Base-by-base conservation (phyloP, 2,329 filamentous ascomycete species). In the Botrytis pseudocinerea region DNA sequence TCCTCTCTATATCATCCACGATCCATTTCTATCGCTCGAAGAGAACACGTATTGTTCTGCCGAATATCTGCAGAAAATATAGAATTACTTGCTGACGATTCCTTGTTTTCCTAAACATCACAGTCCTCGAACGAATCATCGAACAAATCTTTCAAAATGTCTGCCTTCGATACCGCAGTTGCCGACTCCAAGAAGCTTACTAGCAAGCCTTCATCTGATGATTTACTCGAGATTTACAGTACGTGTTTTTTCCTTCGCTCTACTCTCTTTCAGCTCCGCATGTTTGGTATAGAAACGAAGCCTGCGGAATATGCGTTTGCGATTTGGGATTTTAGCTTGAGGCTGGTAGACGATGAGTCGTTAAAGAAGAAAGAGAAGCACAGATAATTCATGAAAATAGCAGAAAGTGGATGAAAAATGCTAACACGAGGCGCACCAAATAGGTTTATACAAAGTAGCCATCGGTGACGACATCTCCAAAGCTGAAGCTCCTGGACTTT, bases 101-200 rank as follows among this genome's bases (percentile, higher is more conserved):
- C 7, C 61, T 64, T 64, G 18, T 64, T 54, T 28, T 51, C 32
- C 63, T 20, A 54, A 25, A 20, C 16, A 32, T 35, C 18, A n/a
- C 51, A 73, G 40, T 22, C 40, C 28, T 32, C 42, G 42, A 35
- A 57, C 2, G 12, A 44, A 46, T 16, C 18, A 22, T 18, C 3
- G 42, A 16, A 60, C 10, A 4, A 70, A 18, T 2, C 22, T 28
- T 22, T 14, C 64, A 73, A 44, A 25, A 73, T 73, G 72, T 48
- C 72, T 48, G 78, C 72, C 73, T 90, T 90, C 84, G 78, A 88
- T 77, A 85, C 83, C 82, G 90, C 90, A 75, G 85, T 87, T 78
- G 81, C 80, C 76, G 90, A 92, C 83, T 89, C 87, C 83, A 89
- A 89, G 83, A 91, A 92, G 87, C 86, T 93, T 76, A 88, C 87